Conservation (phyloP, 2,329 filamentous ascomycete genomes). For the Akanthomyces muscarius region DNA sequence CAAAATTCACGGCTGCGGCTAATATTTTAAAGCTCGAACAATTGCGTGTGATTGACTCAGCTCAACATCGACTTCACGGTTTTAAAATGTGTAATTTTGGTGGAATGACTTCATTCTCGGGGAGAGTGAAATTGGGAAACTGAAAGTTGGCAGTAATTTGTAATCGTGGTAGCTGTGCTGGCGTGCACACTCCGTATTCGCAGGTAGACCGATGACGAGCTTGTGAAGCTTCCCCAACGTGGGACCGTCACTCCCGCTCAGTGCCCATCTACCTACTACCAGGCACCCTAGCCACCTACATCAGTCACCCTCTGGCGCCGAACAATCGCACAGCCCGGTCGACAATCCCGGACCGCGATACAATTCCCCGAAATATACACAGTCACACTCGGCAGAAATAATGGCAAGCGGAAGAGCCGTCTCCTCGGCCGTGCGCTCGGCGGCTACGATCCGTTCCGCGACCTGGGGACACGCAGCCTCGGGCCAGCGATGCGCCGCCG, state of each 20-base stretch:
- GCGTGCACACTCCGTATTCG: neutral
- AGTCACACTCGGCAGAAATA: neutral
- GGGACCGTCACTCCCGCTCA: neutral
- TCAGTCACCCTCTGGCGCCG: neutral
- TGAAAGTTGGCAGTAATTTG: neutral
- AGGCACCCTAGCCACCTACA: neutral
- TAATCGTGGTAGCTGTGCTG: neutral
- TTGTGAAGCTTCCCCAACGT: neutral
- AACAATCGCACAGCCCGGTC: neutral
- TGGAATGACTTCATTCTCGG: too few relatives aligned
- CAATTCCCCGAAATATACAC: neutral
- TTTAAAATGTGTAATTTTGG: too few relatives aligned
- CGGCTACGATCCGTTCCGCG: constrained; percentile 5
- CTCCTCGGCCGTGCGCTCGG: constrained; percentile 1
- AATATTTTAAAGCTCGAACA: neutral
- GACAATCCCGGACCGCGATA: neutral
- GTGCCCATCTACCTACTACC: neutral
- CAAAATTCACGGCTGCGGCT: neutral
- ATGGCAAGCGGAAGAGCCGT: constrained; percentile 2
- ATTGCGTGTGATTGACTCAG: too few relatives aligned
- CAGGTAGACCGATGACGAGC: neutral
- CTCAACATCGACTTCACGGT: too few relatives aligned
- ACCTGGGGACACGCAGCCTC: neutral
- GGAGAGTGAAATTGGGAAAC: neutral
- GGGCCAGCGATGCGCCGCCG: neutral